These are phyloP conservation scores for Tetramitus jugosus DNA, from an alignment of 208 protist species.

Conservation along the genomic window DNA sequence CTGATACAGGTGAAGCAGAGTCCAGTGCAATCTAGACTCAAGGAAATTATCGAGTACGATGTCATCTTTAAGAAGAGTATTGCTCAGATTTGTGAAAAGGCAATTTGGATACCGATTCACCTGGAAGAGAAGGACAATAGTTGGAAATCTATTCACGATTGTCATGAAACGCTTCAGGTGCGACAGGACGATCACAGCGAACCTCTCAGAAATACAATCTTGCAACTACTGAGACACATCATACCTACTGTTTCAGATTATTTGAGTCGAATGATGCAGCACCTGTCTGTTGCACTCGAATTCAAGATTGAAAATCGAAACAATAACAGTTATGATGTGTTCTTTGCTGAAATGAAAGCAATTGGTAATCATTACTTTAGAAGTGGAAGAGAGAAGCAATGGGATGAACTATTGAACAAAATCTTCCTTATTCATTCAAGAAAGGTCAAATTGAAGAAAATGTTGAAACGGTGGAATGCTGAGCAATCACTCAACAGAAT, in stretches of 20 bases:
- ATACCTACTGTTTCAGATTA: neutral
- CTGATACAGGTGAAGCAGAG: neutral
- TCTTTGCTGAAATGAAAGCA: neutral
- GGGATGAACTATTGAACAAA: constrained; percentile 8
- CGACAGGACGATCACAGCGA: neutral
- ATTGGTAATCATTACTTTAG: constrained; percentile 1
- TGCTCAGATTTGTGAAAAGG: constrained; percentile 6
- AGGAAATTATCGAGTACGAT: constrained; percentile 4
- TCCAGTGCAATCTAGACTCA: neutral
- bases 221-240: neutral
- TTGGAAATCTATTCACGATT: constrained; percentile 3
- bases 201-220: neutral
- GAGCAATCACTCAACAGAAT: neutral
- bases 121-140: constrained; percentile 1
- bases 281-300: neutral
- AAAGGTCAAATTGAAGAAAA: constrained; percentile 21
- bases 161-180: constrained; percentile 3
- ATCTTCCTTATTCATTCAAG: constrained; percentile 7
- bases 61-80: neutral
- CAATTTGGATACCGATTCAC: constrained; percentile 16
- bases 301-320: constrained; percentile 18
- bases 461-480: neutral
- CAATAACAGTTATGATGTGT: constrained; percentile 5
- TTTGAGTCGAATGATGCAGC: neutral
- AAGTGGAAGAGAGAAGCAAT: neutral